A percentile compares a stretch with the other conserved stretches of the same genome.
These are phyloP conservation scores for Amylocystis lapponica DNA, from an alignment of 768 basidiomycete genomes.

Conservation along the genomic window DNA sequence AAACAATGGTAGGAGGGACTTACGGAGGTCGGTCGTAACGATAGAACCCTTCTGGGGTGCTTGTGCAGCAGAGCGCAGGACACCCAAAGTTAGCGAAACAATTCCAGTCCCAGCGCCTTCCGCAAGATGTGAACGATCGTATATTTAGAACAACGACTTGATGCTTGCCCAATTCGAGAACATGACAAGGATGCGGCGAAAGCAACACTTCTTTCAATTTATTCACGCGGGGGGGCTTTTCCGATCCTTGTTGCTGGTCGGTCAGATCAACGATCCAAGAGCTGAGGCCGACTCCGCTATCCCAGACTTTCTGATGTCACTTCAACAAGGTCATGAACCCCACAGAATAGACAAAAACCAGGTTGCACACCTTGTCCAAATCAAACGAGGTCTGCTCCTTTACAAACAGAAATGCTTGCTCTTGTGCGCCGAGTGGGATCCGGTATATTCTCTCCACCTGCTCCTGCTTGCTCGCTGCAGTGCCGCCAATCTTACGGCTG, in stretches of 20 bases:
- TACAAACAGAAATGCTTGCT: constrained; percentile 39
- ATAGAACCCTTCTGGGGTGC: constrained; percentile 24
- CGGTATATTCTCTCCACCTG: constrained; percentile 54
- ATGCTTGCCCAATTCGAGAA: constrained; percentile 67
- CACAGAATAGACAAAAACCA: not conserved
- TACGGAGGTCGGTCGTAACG: constrained; percentile 70
- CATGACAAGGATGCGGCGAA: constrained; percentile 29
- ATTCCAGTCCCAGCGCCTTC: constrained; percentile 84
- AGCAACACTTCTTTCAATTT: constrained; percentile 35
- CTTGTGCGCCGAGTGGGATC: constrained; percentile 4
- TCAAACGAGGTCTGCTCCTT: constrained; percentile 86
- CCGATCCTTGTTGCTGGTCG: constrained; percentile 12
- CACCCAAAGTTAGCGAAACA: constrained; percentile 61
- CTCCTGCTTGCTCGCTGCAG: constrained; percentile 52
- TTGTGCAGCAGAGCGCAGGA: constrained; percentile 39
- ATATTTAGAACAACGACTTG: no score
- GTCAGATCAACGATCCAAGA: constrained; percentile 59
- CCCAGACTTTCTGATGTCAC: constrained; percentile 84
- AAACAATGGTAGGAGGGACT: no score
- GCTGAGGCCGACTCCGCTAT: constrained; percentile 83
- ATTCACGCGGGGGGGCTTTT: constrained; percentile 5
- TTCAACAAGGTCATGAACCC: constrained; percentile 12
- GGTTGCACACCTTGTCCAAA: constrained; percentile 71
- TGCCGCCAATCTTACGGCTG: constrained; percentile 21
- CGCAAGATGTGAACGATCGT: no score